Evolutionary conservation across 106 monocot species (phyloP).

Genomic region (Posidonia australis): DNA sequence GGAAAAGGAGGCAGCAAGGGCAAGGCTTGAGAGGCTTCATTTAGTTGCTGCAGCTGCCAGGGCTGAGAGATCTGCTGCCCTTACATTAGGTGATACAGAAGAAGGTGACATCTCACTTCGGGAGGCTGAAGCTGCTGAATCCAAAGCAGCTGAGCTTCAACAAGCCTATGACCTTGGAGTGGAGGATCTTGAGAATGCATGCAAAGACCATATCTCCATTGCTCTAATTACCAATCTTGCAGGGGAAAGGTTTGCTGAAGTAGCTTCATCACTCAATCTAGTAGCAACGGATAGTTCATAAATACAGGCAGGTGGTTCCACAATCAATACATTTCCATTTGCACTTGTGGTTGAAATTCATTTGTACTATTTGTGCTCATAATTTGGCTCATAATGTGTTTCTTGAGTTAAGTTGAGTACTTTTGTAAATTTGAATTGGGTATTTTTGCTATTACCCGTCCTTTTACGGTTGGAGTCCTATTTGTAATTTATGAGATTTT

Average conservation of each 20-base stretch:
- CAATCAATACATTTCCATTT: no score
- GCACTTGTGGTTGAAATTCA: no score
- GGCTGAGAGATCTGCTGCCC: conserved; percentile 69
- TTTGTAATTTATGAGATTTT: no score
- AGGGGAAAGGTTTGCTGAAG: conserved; percentile 19
- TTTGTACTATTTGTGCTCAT: no score
- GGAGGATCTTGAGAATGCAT: conserved; percentile 18
- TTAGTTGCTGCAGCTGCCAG: conserved; percentile 54
- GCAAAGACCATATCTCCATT: conserved; percentile 26
- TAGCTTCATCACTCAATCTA: conserved; percentile 4
- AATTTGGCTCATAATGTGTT: no score
- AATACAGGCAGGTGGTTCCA: no score
- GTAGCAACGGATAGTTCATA: no score
- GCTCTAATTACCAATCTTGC: conserved; percentile 31
- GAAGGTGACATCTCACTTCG: conserved; percentile 44
- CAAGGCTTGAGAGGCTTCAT: conserved; percentile 41
- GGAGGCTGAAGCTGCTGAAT: conserved; percentile 67
- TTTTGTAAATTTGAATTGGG: no score
- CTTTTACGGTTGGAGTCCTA: no score
- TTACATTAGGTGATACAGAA: conserved; percentile 55
- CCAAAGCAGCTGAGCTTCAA: conserved; percentile 57
- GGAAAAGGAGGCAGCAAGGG: conserved; percentile 70
- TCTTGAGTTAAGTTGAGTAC: no score
- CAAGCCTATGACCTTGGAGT: conserved; percentile 33
- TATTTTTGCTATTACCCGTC: no score